Conservation (phyloP, 2,329 filamentous ascomycete genomes). For the Phialocephala sp. region DNA sequence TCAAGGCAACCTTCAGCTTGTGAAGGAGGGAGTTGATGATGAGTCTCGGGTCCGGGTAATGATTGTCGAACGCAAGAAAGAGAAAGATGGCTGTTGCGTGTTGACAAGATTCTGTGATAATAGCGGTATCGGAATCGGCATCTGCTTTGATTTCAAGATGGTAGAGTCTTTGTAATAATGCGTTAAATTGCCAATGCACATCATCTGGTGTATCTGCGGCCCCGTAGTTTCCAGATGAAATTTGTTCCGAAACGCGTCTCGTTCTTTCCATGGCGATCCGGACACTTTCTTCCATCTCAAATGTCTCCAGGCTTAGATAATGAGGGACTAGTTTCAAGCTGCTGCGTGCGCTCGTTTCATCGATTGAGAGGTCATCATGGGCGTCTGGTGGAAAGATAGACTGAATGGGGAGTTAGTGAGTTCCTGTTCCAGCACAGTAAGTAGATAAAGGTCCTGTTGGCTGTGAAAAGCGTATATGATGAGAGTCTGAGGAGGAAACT, state of each 20-base stretch:
- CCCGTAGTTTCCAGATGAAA: background rate
- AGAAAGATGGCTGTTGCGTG: slow-evolving; percentile 16
- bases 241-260: slow-evolving; percentile 1
- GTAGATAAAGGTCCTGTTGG: background rate
- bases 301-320: background rate
- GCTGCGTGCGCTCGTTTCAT: background rate
- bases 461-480: background rate
- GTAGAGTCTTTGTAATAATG: slow-evolving; percentile 12
- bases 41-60: slow-evolving; percentile 21
- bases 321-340: background rate
- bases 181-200: slow-evolving; percentile 11
- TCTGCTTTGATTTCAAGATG: slow-evolving; percentile 1
- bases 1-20: slow-evolving; percentile 16
- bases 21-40: slow-evolving; percentile 17
- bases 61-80: slow-evolving; percentile 19
- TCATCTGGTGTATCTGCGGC: slow-evolving; percentile 7
- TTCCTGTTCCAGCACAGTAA: background rate
- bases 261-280: background rate
- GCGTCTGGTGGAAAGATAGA: slow-evolving; percentile 9
- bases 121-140: background rate
- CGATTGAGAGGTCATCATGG: background rate
- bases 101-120: slow-evolving; percentile 13
- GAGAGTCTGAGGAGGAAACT: too few relatives aligned
- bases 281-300: background rate
- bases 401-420: background rate